Base-by-base conservation (phyloP, 176 grass and related monocot species). In the Carex scoparia region DNA sequence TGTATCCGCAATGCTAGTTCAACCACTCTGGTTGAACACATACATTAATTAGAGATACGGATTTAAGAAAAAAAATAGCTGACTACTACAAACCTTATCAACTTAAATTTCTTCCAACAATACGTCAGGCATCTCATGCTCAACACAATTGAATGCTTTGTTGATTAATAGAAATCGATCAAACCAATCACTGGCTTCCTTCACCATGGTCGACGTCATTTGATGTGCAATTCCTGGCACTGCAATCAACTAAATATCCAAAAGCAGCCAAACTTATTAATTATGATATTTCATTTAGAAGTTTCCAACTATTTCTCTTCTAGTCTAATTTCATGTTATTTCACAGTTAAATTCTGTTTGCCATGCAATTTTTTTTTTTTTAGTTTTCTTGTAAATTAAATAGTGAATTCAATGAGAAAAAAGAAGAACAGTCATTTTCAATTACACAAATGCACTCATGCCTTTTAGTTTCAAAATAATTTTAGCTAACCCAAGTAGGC, bases 111-210 rank as follows among this genome's bases (percentile, higher is more conserved):
- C 30, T 66, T 33, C 11, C 42, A 51, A 12, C 2, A 11, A 27
- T 74, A 28, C 18, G n/a, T 23, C 14, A 23, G n/a, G 3, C 19
- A 70, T 44, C 42, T 70, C 33, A 37, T 44, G 10, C 18, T 84
- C 31, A 30, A 35, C 27, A 2, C 13, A 70, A 56, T n/a, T 28
- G n/a, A 64, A 82, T 48, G 59, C 35, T 65, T 44, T 7, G 4
- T 28, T 14, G 58, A 65, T 66, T 56, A 84, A 66, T 12, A 93
- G 87, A 61, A 95, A 91, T 44, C 62, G 86, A 48, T 95, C 94
- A 37, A 95, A 93, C 94, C 94, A 93, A 85, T 93, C 84, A 18
- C 91, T 93, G 13, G 94, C 94, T 89, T 90, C 44, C 84, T 95
- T 91, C 85, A 95, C 94, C 94, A 95, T 95, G 18, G 38, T 68